Evolutionary conservation across 176 grass and related monocot species (phyloP).

Genomic region (Poa annua): DNA sequence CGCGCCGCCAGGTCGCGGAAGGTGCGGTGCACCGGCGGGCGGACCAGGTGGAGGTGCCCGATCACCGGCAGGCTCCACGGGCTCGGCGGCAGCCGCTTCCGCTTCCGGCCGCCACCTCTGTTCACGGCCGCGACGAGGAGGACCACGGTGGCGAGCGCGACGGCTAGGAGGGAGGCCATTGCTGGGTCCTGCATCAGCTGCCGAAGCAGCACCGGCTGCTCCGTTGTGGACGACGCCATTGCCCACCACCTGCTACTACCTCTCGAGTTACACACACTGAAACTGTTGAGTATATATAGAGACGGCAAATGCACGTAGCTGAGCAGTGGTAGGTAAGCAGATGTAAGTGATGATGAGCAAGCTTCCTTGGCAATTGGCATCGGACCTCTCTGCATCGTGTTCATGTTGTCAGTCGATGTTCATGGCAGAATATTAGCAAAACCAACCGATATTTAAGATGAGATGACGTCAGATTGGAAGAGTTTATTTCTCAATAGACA

Average conservation of each 20-base stretch:
- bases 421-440: too few relatives aligned
- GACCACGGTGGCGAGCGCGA: neutral
- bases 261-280: too few relatives aligned
- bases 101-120: neutral
- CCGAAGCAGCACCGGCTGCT: neutral
- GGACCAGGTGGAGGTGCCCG: conserved; percentile 77
- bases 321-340: too few relatives aligned
- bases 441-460: too few relatives aligned
- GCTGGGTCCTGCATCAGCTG: neutral
- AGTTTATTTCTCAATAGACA: too few relatives aligned
- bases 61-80: conserved; percentile 64
- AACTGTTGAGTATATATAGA: too few relatives aligned
- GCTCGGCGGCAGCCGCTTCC: conserved; percentile 48
- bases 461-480: too few relatives aligned
- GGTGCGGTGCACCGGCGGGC: conserved; percentile 57
- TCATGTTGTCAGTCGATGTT: too few relatives aligned
- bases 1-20: conserved; percentile 45
- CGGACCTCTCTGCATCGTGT: too few relatives aligned
- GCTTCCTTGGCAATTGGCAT: too few relatives aligned
- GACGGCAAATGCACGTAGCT: too few relatives aligned
- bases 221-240: neutral
- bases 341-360: too few relatives aligned
- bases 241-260: neutral
- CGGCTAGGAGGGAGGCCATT: neutral
- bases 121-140: neutral